A percentile compares a stretch with the other conserved stretches of the same genome.
phyloP scores from a whole-genome alignment of 225 moss, liverwort and hornwort species.

The Anthoceros angustus region DNA sequence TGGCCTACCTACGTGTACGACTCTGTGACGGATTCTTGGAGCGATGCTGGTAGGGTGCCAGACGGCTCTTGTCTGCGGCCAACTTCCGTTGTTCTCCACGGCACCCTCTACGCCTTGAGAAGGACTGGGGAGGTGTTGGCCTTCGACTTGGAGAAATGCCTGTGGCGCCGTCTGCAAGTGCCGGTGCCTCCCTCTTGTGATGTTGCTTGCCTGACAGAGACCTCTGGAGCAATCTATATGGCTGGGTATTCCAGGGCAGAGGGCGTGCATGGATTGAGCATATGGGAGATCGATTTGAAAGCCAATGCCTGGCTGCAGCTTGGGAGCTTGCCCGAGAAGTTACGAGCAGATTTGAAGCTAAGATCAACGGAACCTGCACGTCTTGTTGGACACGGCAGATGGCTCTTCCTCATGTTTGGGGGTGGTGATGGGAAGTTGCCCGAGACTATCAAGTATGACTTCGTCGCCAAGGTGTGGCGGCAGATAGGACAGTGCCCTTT shows the following conservation, averaged over 20 bases:
- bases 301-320: neutral
- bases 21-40: neutral
- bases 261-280: neutral
- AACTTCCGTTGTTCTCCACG: neutral
- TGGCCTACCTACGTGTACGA: conserved; percentile 1
- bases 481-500: neutral
- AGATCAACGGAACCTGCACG: neutral
- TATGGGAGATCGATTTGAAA: neutral
- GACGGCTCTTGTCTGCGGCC: neutral
- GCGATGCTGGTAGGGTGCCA: neutral
- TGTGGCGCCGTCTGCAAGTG: neutral
- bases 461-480: neutral
- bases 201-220: neutral
- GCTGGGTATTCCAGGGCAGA: neutral
- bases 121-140: neutral
- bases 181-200: neutral
- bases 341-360: neutral
- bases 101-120: neutral
- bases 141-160: neutral
- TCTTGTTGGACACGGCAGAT: neutral
- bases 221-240: neutral
- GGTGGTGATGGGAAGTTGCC: neutral
- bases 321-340: neutral
- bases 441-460: conserved; percentile 1
- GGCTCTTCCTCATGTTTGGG: neutral